phyloP scores from a whole-genome alignment of 768 basidiomycete genomes.

The Lyophyllum decastes region DNA sequence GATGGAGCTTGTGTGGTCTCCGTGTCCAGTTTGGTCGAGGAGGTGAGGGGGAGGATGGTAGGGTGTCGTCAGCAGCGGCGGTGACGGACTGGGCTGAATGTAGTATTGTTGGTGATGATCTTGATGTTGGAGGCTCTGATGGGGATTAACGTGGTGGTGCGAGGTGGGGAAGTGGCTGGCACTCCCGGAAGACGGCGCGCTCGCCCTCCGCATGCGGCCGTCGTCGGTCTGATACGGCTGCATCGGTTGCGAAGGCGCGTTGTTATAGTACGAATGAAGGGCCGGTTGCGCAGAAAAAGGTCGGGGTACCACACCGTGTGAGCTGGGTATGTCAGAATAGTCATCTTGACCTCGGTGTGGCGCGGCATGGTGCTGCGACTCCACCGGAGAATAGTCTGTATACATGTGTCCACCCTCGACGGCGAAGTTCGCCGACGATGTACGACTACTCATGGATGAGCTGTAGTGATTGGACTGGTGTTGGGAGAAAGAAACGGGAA shows the following conservation, averaged over 20 bases:
- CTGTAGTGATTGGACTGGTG: slow-evolving; percentile 6
- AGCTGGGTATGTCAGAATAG: slow-evolving; percentile 22
- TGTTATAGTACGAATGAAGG: slow-evolving; percentile 25
- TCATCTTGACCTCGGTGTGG: slow-evolving; percentile 17
- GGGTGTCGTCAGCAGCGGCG: slow-evolving; percentile 28
- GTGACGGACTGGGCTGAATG: slow-evolving; percentile 19
- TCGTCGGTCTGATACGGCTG: slow-evolving; percentile 18
- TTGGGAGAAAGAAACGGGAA: slow-evolving; percentile 16
- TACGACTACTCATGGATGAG: neutral
- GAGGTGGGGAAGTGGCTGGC: neutral
- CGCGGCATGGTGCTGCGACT: slow-evolving; percentile 5
- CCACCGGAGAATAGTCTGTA: slow-evolving; percentile 9
- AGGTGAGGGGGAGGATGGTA: slow-evolving; percentile 25
- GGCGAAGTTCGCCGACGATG: slow-evolving; percentile 7
- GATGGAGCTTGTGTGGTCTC: slow-evolving; percentile 3
- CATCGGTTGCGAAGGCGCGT: slow-evolving; percentile 11
- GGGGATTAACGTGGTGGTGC: neutral
- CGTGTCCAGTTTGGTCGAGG: slow-evolving; percentile 2
- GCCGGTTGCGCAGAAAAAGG: slow-evolving; percentile 27
- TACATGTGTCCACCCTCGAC: slow-evolving; percentile 7
- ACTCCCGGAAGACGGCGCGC: slow-evolving; percentile 5
- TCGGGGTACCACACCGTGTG: slow-evolving; percentile 27
- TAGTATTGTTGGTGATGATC: slow-evolving; percentile 14
- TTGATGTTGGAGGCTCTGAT: slow-evolving; percentile 3
- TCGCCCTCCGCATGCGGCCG: slow-evolving; percentile 11